phyloP scores from a whole-genome alignment of 2,329 filamentous ascomycete genomes.

The Xylaria sp. region DNA sequence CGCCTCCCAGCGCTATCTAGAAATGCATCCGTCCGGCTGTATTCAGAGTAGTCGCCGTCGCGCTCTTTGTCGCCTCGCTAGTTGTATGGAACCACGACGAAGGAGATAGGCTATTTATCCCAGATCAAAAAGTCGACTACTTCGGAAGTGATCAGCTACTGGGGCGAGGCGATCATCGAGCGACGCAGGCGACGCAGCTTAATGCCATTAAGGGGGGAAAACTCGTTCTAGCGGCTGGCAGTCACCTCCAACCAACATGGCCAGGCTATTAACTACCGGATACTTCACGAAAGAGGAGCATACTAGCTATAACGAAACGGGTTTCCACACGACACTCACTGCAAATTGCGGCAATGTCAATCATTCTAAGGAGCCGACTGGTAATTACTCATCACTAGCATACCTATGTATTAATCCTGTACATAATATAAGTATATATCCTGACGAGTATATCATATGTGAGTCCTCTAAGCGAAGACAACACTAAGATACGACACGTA shows the following conservation, averaged over 20 bases:
- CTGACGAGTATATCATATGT: background rate
- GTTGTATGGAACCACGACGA: background rate
- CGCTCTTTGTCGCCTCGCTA: background rate
- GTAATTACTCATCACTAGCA: background rate
- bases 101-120: background rate
- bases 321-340: background rate
- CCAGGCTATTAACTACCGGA: background rate
- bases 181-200: background rate
- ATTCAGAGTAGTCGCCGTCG: background rate
- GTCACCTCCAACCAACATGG: background rate
- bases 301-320: background rate
- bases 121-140: background rate
- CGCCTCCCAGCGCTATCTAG: background rate
- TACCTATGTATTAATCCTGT: constrained; percentile 9
- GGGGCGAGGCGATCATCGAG: background rate
- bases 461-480: background rate
- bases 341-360: background rate
- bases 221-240: background rate
- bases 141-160: background rate
- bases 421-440: constrained; percentile 6
- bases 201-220: background rate
- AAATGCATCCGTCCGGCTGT: background rate
- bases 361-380: background rate
- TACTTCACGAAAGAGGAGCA: background rate
- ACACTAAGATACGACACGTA: background rate